A percentile compares a stretch with the other conserved stretches of the same genome.
phyloP scores from a whole-genome alignment of 768 basidiomycete genomes.

The Tulasnella sp. region DNA sequence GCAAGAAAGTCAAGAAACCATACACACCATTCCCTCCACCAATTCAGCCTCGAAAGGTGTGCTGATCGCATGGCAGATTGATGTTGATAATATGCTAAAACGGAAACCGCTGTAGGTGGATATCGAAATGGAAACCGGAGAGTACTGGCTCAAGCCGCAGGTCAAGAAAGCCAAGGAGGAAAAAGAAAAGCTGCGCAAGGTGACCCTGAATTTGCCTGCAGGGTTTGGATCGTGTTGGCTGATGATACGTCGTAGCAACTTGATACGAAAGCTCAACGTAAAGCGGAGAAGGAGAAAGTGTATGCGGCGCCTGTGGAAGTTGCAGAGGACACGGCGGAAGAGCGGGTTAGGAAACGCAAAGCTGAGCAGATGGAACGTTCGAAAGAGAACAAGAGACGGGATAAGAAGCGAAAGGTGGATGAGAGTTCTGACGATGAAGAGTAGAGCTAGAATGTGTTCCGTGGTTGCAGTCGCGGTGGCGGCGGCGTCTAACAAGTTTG shows the following conservation, averaged over 20 bases:
- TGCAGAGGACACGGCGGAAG: constrained; percentile 71
- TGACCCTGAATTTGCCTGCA: constrained; percentile 40
- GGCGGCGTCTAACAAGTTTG: neutral
- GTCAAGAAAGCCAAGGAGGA: constrained; percentile 82
- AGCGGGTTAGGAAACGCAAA: constrained; percentile 58
- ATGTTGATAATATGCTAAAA: neutral
- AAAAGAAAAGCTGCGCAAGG: constrained; percentile 76
- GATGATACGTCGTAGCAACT: constrained; percentile 62
- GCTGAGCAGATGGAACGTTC: constrained; percentile 45
- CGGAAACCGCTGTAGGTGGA: constrained; percentile 64
- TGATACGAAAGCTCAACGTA: constrained; percentile 68
- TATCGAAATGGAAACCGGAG: constrained; percentile 92
- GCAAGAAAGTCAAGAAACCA: constrained; percentile 72
- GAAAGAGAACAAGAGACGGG: constrained; percentile 38
- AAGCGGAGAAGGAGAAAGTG: constrained; percentile 80
- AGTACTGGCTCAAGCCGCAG: constrained; percentile 93
- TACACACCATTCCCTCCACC: constrained; percentile 99
- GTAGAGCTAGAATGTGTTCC: neutral
- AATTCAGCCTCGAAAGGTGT: constrained; percentile 88
- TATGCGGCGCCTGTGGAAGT: constrained; percentile 87
- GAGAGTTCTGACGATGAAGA: constrained; percentile 8
- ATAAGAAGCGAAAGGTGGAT: constrained; percentile 45
- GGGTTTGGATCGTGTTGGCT: constrained; percentile 10
- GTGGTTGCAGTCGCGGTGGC: neutral
- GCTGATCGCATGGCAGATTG: neutral